Conservation (phyloP, 2,329 filamentous ascomycete species). For the Aureobasidium mangrovei region DNA sequence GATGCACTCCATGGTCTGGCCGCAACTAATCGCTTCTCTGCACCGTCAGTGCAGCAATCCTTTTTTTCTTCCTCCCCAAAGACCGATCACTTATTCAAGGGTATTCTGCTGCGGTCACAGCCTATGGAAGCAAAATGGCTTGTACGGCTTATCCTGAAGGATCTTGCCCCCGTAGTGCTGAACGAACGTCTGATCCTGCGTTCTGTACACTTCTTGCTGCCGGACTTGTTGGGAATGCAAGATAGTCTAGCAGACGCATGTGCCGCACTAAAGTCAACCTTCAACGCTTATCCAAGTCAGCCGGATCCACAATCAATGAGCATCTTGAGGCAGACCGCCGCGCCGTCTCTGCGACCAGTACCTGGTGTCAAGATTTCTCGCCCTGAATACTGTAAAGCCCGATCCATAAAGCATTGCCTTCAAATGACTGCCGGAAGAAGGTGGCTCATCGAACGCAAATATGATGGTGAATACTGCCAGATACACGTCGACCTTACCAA, state of each 20-base stretch:
- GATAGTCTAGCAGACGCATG: conserved; percentile 57
- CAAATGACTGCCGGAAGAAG: conserved; percentile 50
- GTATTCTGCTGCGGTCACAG: conserved; percentile 43
- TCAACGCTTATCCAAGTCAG: conserved; percentile 30
- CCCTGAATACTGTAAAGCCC: conserved; percentile 37
- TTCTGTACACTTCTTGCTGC: conserved; percentile 60
- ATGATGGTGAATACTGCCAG: conserved; percentile 83
- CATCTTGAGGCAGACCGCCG: conserved; percentile 30
- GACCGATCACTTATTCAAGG: conserved; percentile 25
- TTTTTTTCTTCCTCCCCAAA: conserved; percentile 1
- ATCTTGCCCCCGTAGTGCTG: conserved; percentile 58
- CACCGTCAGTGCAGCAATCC: conserved; percentile 45
- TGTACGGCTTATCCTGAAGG: conserved; percentile 69
- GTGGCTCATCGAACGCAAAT: conserved; percentile 71
- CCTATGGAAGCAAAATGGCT: conserved; percentile 80
- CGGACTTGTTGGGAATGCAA: conserved; percentile 60
- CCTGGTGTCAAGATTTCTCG: conserved; percentile 40
- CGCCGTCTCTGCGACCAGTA: conserved; percentile 29
- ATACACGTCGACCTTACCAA: conserved; percentile 66
- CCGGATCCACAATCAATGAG: conserved; percentile 28
- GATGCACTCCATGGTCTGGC: conserved; percentile 56
- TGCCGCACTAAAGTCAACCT: conserved; percentile 40
- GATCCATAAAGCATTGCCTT: conserved; percentile 61
- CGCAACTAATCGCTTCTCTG: conserved; percentile 61
- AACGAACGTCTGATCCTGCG: conserved; percentile 49